Evolutionary conservation across 805 yeast species (phyloP), one percentile per base, ranked within the genome.

Genomic region (Nematodospora valgi): DNA sequence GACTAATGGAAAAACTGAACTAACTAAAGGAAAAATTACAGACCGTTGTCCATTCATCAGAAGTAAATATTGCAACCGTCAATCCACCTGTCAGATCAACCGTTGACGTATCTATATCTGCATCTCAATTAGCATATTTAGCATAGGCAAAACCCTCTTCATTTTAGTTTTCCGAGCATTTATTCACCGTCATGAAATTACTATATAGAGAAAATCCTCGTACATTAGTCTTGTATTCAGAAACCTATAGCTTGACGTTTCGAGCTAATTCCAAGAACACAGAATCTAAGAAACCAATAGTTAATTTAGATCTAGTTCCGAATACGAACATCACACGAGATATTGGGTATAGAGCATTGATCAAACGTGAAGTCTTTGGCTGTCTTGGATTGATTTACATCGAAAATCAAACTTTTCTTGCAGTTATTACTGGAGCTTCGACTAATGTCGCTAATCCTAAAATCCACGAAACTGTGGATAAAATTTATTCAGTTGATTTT

Each of bases 401-500:
- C 25, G 80, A 76, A 10, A 66, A 70, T 5, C 81, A 84, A 37
- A 74, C 79, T 3, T 93, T 81, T 50, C 59, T 91, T 24, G 85
- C 94, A 34, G 76, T 86, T 0, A 86, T 93, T 35, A 81, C 94
- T 0, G 82, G 86, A 0, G 78, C 84, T 20, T 40, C 54, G 19
- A 60, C 77, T 2, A 74, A 78, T 43, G 95, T 86, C 9, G 98
- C 98, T 0, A 67, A 72, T 18, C 98, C 98, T 0, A 68, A 86
- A 11, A 80, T 82, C 0, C 77, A 77, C 23, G 95, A 93, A 56
- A 70, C 86, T 2, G 85, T 91, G 18, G 80, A 85, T 52, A 79
- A 80, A 47, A 89, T 93, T 31, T 74, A 70, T 51, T 78, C 79
- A n/a, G 95, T 91, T 23, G 97, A 89, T 47, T 93, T 93, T 54